These are phyloP conservation scores for Debaryomyces tyrocola DNA, from an alignment of 805 yeast genomes.

Conservation along the genomic window DNA sequence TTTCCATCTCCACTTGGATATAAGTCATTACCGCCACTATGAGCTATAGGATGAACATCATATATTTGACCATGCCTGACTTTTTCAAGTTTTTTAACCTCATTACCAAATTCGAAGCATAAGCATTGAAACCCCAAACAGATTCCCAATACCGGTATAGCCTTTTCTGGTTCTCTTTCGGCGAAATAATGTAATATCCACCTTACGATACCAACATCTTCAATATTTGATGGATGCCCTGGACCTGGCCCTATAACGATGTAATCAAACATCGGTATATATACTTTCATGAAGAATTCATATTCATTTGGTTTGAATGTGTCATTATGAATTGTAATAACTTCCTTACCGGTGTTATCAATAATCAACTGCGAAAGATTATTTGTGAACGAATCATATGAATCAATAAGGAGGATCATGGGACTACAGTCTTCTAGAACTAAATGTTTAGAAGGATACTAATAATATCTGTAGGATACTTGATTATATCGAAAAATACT, in stretches of 20 bases:
- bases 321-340: conserved; percentile 64
- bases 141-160: conserved; percentile 78
- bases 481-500: too few species aligned
- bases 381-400: conserved; percentile 93
- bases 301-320: conserved; percentile 36
- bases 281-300: conserved; percentile 34
- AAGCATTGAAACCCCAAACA: conserved; percentile 92
- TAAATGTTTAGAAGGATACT: too few species aligned
- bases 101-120: conserved; percentile 60
- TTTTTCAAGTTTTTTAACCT: conserved; percentile 49
- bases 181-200: conserved; percentile 44
- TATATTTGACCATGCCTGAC: conserved; percentile 89
- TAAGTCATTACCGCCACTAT: conserved; percentile 39
- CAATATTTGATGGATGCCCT: conserved; percentile 68
- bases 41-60: conserved; percentile 39
- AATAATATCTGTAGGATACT: too few species aligned
- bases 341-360: conserved; percentile 48
- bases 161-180: conserved; percentile 6
- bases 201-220: conserved; percentile 75
- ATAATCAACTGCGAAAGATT: conserved; percentile 68
- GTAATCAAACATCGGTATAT: conserved; percentile 62
- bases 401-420: conserved; percentile 77
- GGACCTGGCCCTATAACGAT: conserved; percentile 97
- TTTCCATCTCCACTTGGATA: conserved; percentile 19
- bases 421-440: too few species aligned